Conservation (phyloP, 352 stramenopile species). For the Discostella stelligera region DNA sequence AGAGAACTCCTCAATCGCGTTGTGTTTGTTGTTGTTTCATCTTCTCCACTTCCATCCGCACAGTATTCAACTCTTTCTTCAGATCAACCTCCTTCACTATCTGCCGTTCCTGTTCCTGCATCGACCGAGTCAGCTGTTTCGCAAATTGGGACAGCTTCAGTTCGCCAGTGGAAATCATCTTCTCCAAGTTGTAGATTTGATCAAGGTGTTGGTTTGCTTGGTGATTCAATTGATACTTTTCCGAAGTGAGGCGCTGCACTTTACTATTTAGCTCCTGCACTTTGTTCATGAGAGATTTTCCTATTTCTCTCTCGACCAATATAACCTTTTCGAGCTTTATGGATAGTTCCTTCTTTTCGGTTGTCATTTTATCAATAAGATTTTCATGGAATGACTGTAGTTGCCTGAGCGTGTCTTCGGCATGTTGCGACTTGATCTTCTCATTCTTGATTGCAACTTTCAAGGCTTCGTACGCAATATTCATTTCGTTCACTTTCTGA, state of each 20-base stretch:
- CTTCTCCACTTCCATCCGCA: conserved; percentile 21
- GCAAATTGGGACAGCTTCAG: conserved; percentile 25
- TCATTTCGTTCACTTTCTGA: conserved; percentile 11
- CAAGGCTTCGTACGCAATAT: conserved; percentile 24
- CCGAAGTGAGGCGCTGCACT: conserved; percentile 26
- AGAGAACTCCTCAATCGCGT: no score
- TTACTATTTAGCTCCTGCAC: conserved; percentile 27
- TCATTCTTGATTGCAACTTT: conserved; percentile 12
- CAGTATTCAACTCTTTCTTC: conserved; percentile 13
- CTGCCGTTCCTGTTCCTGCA: conserved; percentile 28
- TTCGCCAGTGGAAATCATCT: conserved; percentile 23
- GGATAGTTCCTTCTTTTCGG: conserved; percentile 23
- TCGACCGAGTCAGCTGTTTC: conserved; percentile 22
- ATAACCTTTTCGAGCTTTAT: conserved; percentile 25
- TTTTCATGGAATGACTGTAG: conserved; percentile 11
- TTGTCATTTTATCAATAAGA: conserved; percentile 22
- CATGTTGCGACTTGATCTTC: conserved; percentile 17
- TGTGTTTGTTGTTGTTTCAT: background rate
- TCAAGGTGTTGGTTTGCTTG: conserved; percentile 11
- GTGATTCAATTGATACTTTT: conserved; percentile 20
- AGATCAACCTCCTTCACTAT: conserved; percentile 28
- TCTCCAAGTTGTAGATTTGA: conserved; percentile 16
- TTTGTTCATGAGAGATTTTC: conserved; percentile 35
- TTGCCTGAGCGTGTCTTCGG: conserved; percentile 10
- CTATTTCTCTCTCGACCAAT: conserved; percentile 23